These are phyloP conservation scores for Aspergillus avenaceus DNA, from an alignment of 495 filamentous ascomycete species.

Conservation along the genomic window DNA sequence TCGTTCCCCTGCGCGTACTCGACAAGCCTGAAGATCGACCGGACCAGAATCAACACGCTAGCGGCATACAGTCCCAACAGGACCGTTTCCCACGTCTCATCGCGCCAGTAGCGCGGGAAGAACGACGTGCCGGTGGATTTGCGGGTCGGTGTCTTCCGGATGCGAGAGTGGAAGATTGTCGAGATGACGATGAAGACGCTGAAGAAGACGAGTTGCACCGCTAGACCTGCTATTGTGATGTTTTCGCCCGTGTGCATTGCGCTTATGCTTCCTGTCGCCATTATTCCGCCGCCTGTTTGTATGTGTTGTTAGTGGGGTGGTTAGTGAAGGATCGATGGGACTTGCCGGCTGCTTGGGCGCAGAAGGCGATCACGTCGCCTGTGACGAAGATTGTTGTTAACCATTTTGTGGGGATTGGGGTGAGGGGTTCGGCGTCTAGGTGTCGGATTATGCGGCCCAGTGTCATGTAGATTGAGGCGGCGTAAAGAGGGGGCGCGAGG, in stretches of 20 bases:
- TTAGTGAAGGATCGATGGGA: not conserved
- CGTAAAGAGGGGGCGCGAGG: conserved; percentile 48
- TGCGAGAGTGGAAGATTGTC: conserved; percentile 31
- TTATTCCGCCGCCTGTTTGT: conserved; percentile 18
- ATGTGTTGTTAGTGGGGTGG: not conserved
- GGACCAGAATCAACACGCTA: conserved; percentile 53
- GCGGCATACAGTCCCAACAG: conserved; percentile 47
- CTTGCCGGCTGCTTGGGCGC: conserved; percentile 27
- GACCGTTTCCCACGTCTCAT: conserved; percentile 24
- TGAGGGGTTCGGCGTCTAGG: conserved; percentile 37
- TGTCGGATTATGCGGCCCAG: conserved; percentile 49
- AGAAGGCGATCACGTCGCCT: conserved; percentile 33
- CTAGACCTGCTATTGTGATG: conserved; percentile 38
- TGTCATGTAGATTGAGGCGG: conserved; percentile 57
- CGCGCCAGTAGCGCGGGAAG: conserved; percentile 39
- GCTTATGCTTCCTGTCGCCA: conserved; percentile 10
- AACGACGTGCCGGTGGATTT: not conserved
- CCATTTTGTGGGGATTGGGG: conserved; percentile 22
- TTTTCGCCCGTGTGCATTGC: conserved; percentile 28
- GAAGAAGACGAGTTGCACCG: conserved; percentile 41
- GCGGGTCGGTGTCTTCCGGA: conserved; percentile 20
- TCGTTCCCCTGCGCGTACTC: conserved; percentile 57
- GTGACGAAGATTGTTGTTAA: conserved; percentile 36
- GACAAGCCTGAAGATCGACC: conserved; percentile 57
- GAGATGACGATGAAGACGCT: conserved; percentile 34